Evolutionary conservation across 2,329 filamentous ascomycete species (phyloP), one percentile per base, ranked within the genome.

Genomic region (Coccinonectria pachysandricola): DNA sequence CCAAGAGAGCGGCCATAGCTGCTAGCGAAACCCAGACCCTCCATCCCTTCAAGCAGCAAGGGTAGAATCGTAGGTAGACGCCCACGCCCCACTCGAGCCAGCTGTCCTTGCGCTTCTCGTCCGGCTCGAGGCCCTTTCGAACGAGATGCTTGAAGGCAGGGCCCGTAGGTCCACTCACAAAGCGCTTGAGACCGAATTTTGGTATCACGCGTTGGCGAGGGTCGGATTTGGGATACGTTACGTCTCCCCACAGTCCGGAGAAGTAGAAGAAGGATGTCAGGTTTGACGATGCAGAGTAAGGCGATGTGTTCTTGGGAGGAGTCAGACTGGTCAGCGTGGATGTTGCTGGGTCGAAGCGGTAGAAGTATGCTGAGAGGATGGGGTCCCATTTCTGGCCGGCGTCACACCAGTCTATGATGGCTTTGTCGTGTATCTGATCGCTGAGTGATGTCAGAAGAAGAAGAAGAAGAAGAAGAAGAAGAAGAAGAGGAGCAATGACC

Each of bases 221-320:
- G n/a, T 56, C 42, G 0, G 38, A 37, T 12, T 52, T 44, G 0
- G 39, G 48, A 14, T 51, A 56, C 5, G 36, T 30, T 0, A 26
- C 14, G n/a, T 56, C 53, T 1, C 53, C 53, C 53, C 53, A 56
- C 4, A 40, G 40, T 1, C 53, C 53, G 1, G 32, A 35, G 20
- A 40, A 56, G 20, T 56, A 49, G n/a, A 56, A 48, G 33, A 48
- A 50, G 0, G 53, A 55, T 0, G 50, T 55, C 3, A 45, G 29
- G 11, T 53, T 53, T 3, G 36, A 39, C 3, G 39, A 19, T 2
- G 38, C 28, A 0, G 39, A 12, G 0, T 33, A 22, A 2, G 27
- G 7, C 1, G 31, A 30, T 1, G 23, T n/a, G 8, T 40, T 12
- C 2, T 37, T 27, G 1, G 42, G 42, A 1, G 40, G 27, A 1